Base-by-base conservation (phyloP, 768 basidiomycete species). In the Russula compacta region DNA sequence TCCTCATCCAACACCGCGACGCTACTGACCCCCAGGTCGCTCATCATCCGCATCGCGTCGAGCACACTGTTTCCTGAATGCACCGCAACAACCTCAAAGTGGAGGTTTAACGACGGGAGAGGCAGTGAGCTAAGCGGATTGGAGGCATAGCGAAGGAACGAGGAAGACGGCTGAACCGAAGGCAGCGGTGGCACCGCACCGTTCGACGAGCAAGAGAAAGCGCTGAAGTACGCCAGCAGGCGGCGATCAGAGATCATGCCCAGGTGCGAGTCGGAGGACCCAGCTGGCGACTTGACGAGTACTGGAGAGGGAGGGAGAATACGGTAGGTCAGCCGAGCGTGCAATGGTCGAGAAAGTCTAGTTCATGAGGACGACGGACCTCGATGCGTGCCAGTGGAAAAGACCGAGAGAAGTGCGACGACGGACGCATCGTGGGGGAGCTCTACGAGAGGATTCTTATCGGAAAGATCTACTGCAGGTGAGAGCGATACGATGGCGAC, bases 391-490 rank as follows among this genome's bases (percentile, higher is more conserved):
- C 90, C 90, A 29, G 81, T 76, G 24, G 86, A 80, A 68, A 92
- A 91, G 4, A 85, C 69, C 48, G 79, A 77, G 5, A 92, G 73
- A 1, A 92, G 73, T 3, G 82, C 79, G 12, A 89, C 70, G 24
- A 88, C 67, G 2, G 79, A 85, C 2, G 88, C 85, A 46, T 84
- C 79, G 60, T 86, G 73, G 0, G 84, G 78, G 7, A 90, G 70
- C 21, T 75, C 76, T 56, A 87, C 80, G 35, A 91, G 76, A 9
- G 87, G 85, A 63, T 92, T 92, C 77, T 92, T 92, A 72, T 90
- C 86, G 12, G 90, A 92, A 38, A 92, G 76, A 71, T 92, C 90
- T 92, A n/a, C n/a, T n/a, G n/a, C n/a, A n/a, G n/a, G n/a, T n/a
- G n/a, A n/a, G n/a, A n/a, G n/a, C n/a, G n/a, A n/a, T n/a, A n/a